Conservation (phyloP, 495 filamentous ascomycete species). For the Xeromyces bisporus region DNA sequence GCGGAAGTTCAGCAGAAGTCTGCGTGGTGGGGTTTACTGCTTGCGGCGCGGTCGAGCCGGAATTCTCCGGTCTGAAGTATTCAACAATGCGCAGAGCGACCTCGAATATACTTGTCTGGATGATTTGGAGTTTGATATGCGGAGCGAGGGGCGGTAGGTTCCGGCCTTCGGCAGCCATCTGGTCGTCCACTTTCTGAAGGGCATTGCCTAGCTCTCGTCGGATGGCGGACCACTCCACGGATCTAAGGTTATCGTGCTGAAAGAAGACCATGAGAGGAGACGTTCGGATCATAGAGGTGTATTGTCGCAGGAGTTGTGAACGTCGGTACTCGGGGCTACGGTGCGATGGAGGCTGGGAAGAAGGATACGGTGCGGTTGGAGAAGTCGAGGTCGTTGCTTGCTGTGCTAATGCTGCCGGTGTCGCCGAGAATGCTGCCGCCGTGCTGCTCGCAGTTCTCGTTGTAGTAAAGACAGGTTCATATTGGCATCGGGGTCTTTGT, state of each 20-base stretch:
- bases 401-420: conserved; percentile 32
- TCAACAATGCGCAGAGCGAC: conserved; percentile 71
- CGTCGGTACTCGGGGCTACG: conserved; percentile 75
- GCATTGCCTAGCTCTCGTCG: conserved; percentile 63
- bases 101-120: conserved; percentile 80
- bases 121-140: conserved; percentile 55
- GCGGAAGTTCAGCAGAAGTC: conserved; percentile 22
- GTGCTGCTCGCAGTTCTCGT: conserved; percentile 20
- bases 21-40: conserved; percentile 27
- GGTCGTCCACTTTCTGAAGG: conserved; percentile 46
- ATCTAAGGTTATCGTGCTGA: conserved; percentile 90
- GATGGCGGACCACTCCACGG: conserved; percentile 73
- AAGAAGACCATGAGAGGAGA: conserved; percentile 80
- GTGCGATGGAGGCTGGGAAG: conserved; percentile 75
- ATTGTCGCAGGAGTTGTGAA: conserved; percentile 84
- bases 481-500: conserved; percentile 18
- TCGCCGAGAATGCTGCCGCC: conserved; percentile 26
- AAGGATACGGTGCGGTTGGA: conserved; percentile 39
- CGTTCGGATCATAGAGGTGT: conserved; percentile 82
- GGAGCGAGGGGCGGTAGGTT: conserved; percentile 29
- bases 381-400: conserved; percentile 36
- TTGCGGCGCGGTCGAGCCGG: conserved; percentile 16
- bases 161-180: conserved; percentile 29
- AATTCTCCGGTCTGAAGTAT: conserved; percentile 50
- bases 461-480: conserved; percentile 15